These are phyloP conservation scores for Juglanconis juglandina DNA, from an alignment of 2,329 filamentous ascomycete genomes.

Conservation along the genomic window DNA sequence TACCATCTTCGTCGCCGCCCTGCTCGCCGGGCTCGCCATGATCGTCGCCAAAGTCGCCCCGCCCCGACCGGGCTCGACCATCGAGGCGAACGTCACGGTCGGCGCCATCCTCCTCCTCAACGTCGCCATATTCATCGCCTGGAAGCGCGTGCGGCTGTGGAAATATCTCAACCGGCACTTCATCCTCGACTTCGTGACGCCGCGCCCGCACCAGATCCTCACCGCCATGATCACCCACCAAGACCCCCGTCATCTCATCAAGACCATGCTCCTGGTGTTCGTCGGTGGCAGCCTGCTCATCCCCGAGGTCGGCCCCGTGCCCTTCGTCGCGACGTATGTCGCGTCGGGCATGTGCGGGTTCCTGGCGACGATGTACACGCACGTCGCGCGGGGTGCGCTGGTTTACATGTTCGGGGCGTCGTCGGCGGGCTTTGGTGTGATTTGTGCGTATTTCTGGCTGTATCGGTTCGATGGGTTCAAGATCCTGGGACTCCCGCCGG, in stretches of 20 bases:
- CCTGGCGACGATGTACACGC: slow-evolving; percentile 52
- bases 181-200: slow-evolving; percentile 61
- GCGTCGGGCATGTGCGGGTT: slow-evolving; percentile 56
- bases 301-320: slow-evolving; percentile 61
- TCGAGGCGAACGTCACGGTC: slow-evolving; percentile 64
- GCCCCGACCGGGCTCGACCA: slow-evolving; percentile 20
- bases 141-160: slow-evolving; percentile 66
- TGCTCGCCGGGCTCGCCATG: slow-evolving; percentile 40
- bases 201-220: slow-evolving; percentile 59
- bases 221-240: slow-evolving; percentile 70
- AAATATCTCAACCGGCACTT: slow-evolving; percentile 65
- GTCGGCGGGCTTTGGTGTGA: slow-evolving; percentile 59
- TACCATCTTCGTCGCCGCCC: slow-evolving; percentile 42
- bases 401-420: slow-evolving; percentile 61
- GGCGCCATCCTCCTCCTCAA: slow-evolving; percentile 59
- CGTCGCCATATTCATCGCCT: slow-evolving; percentile 51
- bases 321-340: slow-evolving; percentile 67
- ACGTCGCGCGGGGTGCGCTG: slow-evolving; percentile 45
- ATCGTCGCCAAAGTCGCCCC: slow-evolving; percentile 32
- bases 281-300: slow-evolving; percentile 65
- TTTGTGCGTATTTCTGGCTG: slow-evolving; percentile 60
- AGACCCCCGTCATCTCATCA: slow-evolving; percentile 52
- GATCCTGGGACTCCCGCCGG: slow-evolving; percentile 55
- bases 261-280: slow-evolving; percentile 65
- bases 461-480: slow-evolving; percentile 55